Evolutionary conservation across 1,139 yeast species (phyloP).

Genomic region (Hansenula sp.): DNA sequence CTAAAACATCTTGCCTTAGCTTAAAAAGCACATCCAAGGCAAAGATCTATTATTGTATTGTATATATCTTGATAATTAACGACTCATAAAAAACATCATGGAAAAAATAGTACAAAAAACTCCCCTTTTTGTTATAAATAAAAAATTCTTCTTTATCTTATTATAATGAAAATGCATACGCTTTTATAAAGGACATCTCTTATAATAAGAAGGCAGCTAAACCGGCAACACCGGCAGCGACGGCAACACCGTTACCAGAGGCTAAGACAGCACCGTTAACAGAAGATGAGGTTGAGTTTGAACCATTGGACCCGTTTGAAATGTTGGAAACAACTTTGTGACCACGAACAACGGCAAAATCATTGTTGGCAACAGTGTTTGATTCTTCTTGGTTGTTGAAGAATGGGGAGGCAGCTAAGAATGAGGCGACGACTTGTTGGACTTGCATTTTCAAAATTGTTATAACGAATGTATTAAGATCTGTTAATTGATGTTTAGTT

Average conservation of each 20-base stretch:
- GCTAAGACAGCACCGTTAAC: slow-evolving; percentile 10
- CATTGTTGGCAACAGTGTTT: slow-evolving; percentile 1
- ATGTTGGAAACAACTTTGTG: slow-evolving; percentile 1
- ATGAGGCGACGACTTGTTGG: slow-evolving; percentile 25
- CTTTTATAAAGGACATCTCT: not conserved
- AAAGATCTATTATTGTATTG: no score
- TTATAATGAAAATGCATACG: no score
- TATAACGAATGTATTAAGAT: not conserved
- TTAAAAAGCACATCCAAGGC: no score
- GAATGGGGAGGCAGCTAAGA: slow-evolving; percentile 20
- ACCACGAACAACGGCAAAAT: slow-evolving; percentile 2
- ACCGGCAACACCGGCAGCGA: slow-evolving; percentile 21
- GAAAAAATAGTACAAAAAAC: not conserved
- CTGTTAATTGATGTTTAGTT: not conserved
- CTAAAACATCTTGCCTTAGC: no score
- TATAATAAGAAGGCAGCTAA: slow-evolving; percentile 23
- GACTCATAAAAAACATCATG: no score
- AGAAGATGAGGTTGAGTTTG: slow-evolving; percentile 2
- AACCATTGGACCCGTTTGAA: not conserved
- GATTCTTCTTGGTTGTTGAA: slow-evolving; percentile 12
- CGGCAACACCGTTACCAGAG: slow-evolving; percentile 8
- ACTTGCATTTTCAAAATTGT: slow-evolving; percentile 19
- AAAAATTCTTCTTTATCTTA: not conserved
- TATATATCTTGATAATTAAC: no score
- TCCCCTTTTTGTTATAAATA: no score